Evolutionary conservation across 768 basidiomycete genomes (phyloP).

Genomic region (Sporobolomyces roseus): DNA sequence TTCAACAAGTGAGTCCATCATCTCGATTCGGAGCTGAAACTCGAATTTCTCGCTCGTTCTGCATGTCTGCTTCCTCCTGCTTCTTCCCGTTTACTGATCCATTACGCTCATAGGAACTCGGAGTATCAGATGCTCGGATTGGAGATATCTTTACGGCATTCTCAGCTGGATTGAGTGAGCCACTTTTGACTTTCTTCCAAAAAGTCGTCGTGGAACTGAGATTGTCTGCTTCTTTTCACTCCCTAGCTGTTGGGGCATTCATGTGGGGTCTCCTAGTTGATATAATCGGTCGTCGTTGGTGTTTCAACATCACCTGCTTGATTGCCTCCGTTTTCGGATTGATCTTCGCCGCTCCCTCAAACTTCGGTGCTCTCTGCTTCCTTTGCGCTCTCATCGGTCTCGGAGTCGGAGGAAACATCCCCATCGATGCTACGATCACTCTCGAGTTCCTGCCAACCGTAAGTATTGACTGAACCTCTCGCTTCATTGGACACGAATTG

Average conservation of each 20-base stretch:
- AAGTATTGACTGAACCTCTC: not conserved
- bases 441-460: constrained; percentile 51
- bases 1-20: constrained; percentile 22
- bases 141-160: constrained; percentile 48
- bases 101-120: constrained; percentile 47
- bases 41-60: no score
- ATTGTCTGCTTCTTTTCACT: no score
- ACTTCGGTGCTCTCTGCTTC: constrained; percentile 50
- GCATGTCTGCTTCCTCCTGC: not conserved
- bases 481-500: no score
- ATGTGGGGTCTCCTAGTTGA: constrained; percentile 49
- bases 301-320: constrained; percentile 51
- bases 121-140: constrained; percentile 41
- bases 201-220: no score
- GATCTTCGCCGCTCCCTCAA: constrained; percentile 49
- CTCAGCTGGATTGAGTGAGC: constrained; percentile 49
- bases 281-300: constrained; percentile 49
- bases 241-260: constrained; percentile 47
- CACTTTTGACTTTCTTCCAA: no score
- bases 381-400: constrained; percentile 47
- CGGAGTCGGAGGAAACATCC: constrained; percentile 52
- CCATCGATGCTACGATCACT: constrained; percentile 51
- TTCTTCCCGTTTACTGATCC: constrained; percentile 20
- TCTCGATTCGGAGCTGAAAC: no score
- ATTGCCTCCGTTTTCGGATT: constrained; percentile 50